phyloP scores from a whole-genome alignment of 208 protist genomes.

The Angomonas desouzai region DNA sequence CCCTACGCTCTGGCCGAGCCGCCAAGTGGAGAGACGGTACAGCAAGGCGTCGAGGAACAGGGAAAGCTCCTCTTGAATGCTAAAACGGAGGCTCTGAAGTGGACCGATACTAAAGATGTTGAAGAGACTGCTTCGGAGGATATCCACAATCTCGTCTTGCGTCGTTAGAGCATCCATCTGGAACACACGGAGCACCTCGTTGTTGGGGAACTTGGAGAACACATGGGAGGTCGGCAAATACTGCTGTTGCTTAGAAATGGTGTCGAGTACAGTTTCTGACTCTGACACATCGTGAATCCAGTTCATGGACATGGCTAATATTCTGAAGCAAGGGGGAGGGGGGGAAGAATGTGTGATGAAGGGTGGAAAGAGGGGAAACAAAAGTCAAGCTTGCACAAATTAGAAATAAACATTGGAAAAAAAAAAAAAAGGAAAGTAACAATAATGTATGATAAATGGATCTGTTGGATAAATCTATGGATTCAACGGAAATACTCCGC shows the following conservation, averaged over 20 bases:
- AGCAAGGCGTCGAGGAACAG: conserved; percentile 61
- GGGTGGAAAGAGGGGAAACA: background rate
- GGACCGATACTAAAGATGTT: conserved; percentile 62
- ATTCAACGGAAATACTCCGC: background rate
- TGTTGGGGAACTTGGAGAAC: conserved; percentile 73
- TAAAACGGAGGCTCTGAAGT: conserved; percentile 64
- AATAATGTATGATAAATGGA: no score
- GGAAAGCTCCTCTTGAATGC: conserved; percentile 76
- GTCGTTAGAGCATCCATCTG: conserved; percentile 70
- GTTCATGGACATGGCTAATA: conserved; percentile 29
- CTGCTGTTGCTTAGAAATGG: conserved; percentile 79
- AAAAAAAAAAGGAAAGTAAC: conserved; percentile 7
- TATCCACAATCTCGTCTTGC: conserved; percentile 76
- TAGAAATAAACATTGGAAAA: no score
- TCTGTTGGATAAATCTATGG: background rate
- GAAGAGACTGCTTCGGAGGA: conserved; percentile 59
- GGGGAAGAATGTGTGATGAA: background rate
- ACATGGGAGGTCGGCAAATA: conserved; percentile 51
- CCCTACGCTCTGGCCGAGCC: conserved; percentile 61
- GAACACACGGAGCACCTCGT: conserved; percentile 75
- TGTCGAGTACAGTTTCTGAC: conserved; percentile 67
- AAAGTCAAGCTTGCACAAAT: no score
- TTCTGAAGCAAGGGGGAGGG: background rate
- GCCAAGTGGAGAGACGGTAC: conserved; percentile 73
- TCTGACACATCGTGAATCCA: conserved; percentile 57